Conservation (phyloP, 1,284 basidiomycete species). For the Trichosporon coremiiforme region DNA sequence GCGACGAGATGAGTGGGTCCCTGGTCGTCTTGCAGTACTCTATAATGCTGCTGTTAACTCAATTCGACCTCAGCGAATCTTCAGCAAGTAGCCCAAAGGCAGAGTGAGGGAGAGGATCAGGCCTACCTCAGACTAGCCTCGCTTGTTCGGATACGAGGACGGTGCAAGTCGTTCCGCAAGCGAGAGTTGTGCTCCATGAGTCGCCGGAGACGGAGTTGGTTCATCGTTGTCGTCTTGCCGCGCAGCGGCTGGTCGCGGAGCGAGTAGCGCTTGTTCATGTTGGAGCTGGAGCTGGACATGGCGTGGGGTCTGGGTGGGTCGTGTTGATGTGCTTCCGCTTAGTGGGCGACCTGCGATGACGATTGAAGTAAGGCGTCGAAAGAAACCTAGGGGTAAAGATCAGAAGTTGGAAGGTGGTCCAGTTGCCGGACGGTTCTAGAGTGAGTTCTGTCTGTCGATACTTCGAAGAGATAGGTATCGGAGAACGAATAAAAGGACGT, state of each 20-base stretch:
- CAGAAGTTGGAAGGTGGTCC: neutral
- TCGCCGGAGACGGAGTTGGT: slow-evolving; percentile 90
- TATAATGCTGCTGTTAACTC: slow-evolving; percentile 66
- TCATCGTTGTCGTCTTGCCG: slow-evolving; percentile 65
- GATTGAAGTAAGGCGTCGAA: too few relatives aligned
- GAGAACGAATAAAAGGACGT: neutral
- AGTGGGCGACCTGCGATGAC: neutral
- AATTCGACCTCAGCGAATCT: too few relatives aligned
- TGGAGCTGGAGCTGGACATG: neutral
- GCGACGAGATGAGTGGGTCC: slow-evolving; percentile 82
- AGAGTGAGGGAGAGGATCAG: neutral
- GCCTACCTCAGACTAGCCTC: slow-evolving; percentile 85
- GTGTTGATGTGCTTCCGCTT: too few relatives aligned
- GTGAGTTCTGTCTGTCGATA: too few relatives aligned
- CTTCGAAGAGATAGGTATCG: neutral
- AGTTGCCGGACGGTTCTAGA: neutral
- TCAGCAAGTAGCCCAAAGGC: too few relatives aligned
- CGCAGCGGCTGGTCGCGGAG: neutral
- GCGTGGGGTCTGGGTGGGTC: too few relatives aligned
- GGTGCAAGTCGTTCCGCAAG: slow-evolving; percentile 81
- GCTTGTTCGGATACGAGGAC: slow-evolving; percentile 83
- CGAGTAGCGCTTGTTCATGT: too few relatives aligned
- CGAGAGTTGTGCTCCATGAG: slow-evolving; percentile 91
- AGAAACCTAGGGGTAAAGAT: too few relatives aligned
- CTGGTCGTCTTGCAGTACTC: slow-evolving; percentile 86